Base-by-base conservation (phyloP, 2,329 filamentous ascomycete genomes). In the Bipolaris cookei region DNA sequence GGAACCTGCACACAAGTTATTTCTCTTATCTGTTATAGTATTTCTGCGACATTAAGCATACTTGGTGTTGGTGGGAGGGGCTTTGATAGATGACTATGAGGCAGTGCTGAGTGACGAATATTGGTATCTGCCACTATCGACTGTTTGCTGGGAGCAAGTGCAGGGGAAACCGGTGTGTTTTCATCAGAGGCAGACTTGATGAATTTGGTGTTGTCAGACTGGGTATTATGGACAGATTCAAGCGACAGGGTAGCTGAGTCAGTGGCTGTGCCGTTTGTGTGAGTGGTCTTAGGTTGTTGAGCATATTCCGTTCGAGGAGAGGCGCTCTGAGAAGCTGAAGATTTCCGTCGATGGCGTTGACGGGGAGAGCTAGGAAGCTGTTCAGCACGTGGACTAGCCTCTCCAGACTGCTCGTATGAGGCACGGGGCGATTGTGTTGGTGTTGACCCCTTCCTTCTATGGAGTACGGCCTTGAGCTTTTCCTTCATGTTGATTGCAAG, bases 51-150 rank as follows among this genome's bases (percentile, higher is more conserved):
- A 14, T 18, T 6, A 14, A 18, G 39, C 62, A 18, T 65, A 65
- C 62, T 48, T 10, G 56, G 58, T 38, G 53, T 37, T 14, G 41
- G 30, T 25, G 55, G 53, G 21, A 61, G 54, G 30, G 55, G 34
- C 16, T 53, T 58, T 3, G 50, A 46, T 14, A 42, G 53, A 7
- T 30, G 51, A 1, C 25, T 18, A 53, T 56, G 42, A 30, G 59
- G 53, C 34, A 46, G 39, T 20, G 62, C 61, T 34, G 64, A 67
- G 2, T 45, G 58, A 6, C 64, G 38, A 13, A 69, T 65, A 35
- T 74, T 73, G 2, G 69, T 63, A 41, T 75, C 69, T 7, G 61
- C 48, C 25, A 58, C 56, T 20, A 55, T 35, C 13, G 53, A 21
- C n/a, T 60, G 51, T 8, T 55, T 45, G 38, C 46, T 52, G 8